Conservation (phyloP, 164 flowering plant genomes). For the Sextonia rubra region DNA sequence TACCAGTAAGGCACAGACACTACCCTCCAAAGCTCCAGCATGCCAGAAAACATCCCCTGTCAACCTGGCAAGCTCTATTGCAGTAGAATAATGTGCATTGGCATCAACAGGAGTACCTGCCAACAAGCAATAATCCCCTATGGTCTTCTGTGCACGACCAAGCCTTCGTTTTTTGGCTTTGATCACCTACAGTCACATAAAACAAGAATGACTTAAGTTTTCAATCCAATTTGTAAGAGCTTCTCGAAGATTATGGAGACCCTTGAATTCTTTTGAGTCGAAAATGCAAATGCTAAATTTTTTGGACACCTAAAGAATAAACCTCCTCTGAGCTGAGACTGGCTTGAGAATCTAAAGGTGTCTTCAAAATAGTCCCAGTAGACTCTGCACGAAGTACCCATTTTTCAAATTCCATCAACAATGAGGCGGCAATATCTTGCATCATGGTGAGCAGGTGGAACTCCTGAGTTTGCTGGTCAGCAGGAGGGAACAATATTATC, state of each 20-base stretch:
- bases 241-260: not conserved
- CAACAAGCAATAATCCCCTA: conserved; percentile 95
- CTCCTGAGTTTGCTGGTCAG: conserved; percentile 84
- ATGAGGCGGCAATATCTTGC: conserved; percentile 97
- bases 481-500: conserved; percentile 82
- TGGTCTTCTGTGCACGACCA: conserved; percentile 96
- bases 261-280: not conserved
- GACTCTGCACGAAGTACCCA: conserved; percentile 99
- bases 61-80: conserved; percentile 88
- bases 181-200: conserved; percentile 57
- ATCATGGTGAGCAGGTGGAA: conserved; percentile 91
- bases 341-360: conserved; percentile 98
- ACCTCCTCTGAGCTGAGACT: conserved; percentile 99
- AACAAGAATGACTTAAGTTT: not conserved
- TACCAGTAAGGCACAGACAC: conserved; percentile 97
- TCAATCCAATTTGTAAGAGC: not conserved
- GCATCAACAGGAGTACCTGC: conserved; percentile 99
- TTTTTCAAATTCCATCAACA: conserved; percentile 97
- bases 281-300: conserved; percentile 6
- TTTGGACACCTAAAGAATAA: conserved; percentile 81
- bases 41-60: conserved; percentile 97
- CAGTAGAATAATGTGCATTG: conserved; percentile 95
- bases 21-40: conserved; percentile 98
- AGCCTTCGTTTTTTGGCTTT: conserved; percentile 94
- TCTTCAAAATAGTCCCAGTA: conserved; percentile 90